Evolutionary conservation across 805 yeast species (phyloP).

Genomic region (Kuraishia capsulata): DNA sequence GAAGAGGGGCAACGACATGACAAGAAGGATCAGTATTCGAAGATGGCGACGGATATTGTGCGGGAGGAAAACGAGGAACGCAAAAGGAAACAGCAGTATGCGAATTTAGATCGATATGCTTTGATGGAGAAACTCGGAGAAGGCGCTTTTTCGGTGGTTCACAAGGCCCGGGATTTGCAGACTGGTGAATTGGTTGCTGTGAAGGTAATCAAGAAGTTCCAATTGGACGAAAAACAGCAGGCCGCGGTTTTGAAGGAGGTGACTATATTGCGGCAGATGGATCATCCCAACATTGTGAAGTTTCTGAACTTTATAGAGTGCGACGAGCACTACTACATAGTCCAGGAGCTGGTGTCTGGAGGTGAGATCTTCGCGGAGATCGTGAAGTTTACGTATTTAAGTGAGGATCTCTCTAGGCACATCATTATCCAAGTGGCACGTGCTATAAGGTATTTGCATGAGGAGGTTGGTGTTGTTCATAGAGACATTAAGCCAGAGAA

Average conservation of each 20-base stretch:
- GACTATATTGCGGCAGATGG: constrained; percentile 58
- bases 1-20: constrained; percentile 6
- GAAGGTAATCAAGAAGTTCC: constrained; percentile 59
- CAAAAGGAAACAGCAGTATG: constrained; percentile 11
- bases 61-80: constrained; percentile 19
- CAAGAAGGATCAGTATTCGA: constrained; percentile 17
- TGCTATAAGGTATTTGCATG: constrained; percentile 63
- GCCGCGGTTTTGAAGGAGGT: constrained; percentile 76
- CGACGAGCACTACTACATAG: constrained; percentile 50
- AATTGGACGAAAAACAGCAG: constrained; percentile 51
- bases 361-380: constrained; percentile 70
- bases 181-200: constrained; percentile 38
- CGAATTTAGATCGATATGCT: constrained; percentile 26
- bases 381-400: constrained; percentile 56
- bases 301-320: constrained; percentile 62
- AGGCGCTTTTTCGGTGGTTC: constrained; percentile 52
- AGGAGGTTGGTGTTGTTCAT: constrained; percentile 69
- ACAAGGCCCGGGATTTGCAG: constrained; percentile 32
- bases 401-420: constrained; percentile 57
- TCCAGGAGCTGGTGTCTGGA: constrained; percentile 67
- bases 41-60: constrained; percentile 22
- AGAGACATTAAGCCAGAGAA: constrained; percentile 82
- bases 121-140: constrained; percentile 44
- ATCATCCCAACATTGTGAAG: constrained; percentile 55
- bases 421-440: constrained; percentile 53